Conservation (phyloP, 352 stramenopile species). For the Pythium utonaiense region DNA sequence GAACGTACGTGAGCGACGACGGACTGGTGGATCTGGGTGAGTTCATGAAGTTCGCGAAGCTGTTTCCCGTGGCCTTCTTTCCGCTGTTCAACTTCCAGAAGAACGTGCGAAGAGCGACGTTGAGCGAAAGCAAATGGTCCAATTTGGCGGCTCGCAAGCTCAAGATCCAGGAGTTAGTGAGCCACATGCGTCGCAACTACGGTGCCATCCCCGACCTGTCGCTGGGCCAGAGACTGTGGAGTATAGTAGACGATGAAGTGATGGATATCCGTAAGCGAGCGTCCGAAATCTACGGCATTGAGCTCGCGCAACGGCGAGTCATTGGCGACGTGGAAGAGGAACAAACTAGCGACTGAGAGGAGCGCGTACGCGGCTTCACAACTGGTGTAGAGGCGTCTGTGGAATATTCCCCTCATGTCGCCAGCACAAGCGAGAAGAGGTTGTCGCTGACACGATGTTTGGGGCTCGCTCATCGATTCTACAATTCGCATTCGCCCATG, state of each 20-base stretch:
- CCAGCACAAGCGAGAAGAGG: too few species aligned
- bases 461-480: too few species aligned
- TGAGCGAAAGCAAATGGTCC: slow-evolving; percentile 21
- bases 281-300: slow-evolving; percentile 37
- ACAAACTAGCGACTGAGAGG: too few species aligned
- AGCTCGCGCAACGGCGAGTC: slow-evolving; percentile 32
- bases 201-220: slow-evolving; percentile 43
- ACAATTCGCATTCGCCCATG: too few species aligned
- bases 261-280: slow-evolving; percentile 47
- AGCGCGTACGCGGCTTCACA: too few species aligned
- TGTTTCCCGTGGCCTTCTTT: slow-evolving; percentile 21
- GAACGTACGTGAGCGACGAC: slow-evolving; percentile 12
- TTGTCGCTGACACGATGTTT: too few species aligned
- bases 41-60: slow-evolving; percentile 26
- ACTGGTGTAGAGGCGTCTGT: too few species aligned
- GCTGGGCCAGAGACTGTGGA: slow-evolving; percentile 34
- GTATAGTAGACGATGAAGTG: slow-evolving; percentile 45
- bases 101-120: slow-evolving; percentile 16
- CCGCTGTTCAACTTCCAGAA: slow-evolving; percentile 25
- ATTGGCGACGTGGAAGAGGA: slow-evolving; percentile 15
- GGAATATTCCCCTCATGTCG: too few species aligned
- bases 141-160: slow-evolving; percentile 40
- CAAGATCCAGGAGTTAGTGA: slow-evolving; percentile 49
- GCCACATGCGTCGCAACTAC: slow-evolving; percentile 54
- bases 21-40: slow-evolving; percentile 21